phyloP scores from a whole-genome alignment of 495 filamentous ascomycete species.

The Diplogelasinospora grovesii region DNA sequence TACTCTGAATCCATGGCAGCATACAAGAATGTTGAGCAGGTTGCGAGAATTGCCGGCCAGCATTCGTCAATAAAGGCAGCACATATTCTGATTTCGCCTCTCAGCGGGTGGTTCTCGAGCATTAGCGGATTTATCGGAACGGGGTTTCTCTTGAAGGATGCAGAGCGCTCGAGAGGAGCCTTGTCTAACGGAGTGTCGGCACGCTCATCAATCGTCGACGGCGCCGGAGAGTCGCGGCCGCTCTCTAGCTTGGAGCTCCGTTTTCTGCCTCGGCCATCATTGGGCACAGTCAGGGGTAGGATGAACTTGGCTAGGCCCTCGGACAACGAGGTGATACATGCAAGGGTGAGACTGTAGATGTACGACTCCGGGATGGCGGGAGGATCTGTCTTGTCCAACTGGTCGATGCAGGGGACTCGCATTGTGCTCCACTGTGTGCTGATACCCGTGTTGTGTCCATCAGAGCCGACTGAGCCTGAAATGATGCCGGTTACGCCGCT shows the following conservation, averaged over 20 bases:
- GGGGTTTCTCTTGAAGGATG: slow-evolving; percentile 50
- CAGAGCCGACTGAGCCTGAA: slow-evolving; percentile 60
- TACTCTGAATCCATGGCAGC: slow-evolving; percentile 90
- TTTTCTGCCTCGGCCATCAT: slow-evolving; percentile 49
- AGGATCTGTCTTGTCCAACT: slow-evolving; percentile 86
- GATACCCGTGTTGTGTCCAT: slow-evolving; percentile 65
- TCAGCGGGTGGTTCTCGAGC: slow-evolving; percentile 62
- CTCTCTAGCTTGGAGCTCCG: slow-evolving; percentile 36
- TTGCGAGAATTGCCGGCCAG: slow-evolving; percentile 91
- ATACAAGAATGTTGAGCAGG: slow-evolving; percentile 90
- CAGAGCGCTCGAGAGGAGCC: slow-evolving; percentile 37
- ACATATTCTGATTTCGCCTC: slow-evolving; percentile 63
- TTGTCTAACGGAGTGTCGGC: slow-evolving; percentile 23
- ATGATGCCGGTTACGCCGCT: slow-evolving; percentile 85
- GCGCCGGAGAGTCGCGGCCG: slow-evolving; percentile 38
- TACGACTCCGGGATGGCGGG: slow-evolving; percentile 85
- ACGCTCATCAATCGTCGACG: slow-evolving; percentile 28
- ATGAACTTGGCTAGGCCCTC: slow-evolving; percentile 91
- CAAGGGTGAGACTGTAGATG: slow-evolving; percentile 80
- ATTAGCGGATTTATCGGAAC: slow-evolving; percentile 75
- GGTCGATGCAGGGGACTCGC: slow-evolving; percentile 83
- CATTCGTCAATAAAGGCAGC: slow-evolving; percentile 81
- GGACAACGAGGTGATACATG: slow-evolving; percentile 79
- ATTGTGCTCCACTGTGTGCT: slow-evolving; percentile 86
- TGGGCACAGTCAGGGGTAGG: slow-evolving; percentile 76